phyloP scores from a whole-genome alignment of 2,329 filamentous ascomycete species.

The Aureobasidium sp. region DNA sequence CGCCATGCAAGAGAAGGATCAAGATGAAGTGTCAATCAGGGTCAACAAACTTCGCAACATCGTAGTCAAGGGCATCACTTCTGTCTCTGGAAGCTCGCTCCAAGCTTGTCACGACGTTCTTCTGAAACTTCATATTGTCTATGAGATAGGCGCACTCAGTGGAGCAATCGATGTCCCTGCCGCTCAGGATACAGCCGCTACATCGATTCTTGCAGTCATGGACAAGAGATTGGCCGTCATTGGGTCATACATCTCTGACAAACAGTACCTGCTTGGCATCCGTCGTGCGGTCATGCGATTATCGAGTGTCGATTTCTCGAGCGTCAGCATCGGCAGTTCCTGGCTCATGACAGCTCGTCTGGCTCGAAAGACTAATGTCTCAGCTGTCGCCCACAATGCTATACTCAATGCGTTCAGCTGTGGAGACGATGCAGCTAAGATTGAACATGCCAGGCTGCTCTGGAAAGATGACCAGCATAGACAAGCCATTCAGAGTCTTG shows the following conservation, averaged over 20 bases:
- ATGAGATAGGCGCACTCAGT: conserved; percentile 76
- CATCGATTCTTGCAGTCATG: conserved; percentile 35
- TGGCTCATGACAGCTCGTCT: conserved; percentile 84
- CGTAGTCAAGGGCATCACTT: conserved; percentile 67
- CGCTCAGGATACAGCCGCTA: conserved; percentile 12
- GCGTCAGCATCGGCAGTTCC: conserved; percentile 69
- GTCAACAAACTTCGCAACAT: conserved; percentile 61
- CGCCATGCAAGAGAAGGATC: conserved; percentile 50
- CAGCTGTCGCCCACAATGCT: conserved; percentile 85
- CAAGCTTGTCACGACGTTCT: conserved; percentile 79
- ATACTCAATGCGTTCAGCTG: conserved; percentile 81
- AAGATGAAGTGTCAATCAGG: conserved; percentile 47
- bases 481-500: conserved; percentile 87
- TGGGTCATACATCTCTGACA: conserved; percentile 83
- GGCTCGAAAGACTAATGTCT: conserved; percentile 76
- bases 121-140: conserved; percentile 77
- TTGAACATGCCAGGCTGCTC: conserved; percentile 86
- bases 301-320: conserved; percentile 48
- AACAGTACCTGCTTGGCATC: conserved; percentile 85
- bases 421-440: conserved; percentile 78
- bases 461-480: conserved; percentile 92
- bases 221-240: conserved; percentile 78
- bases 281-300: conserved; percentile 82
- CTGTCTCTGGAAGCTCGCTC: conserved; percentile 70
- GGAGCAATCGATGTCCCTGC: conserved; percentile 25